Evolutionary conservation across 495 filamentous ascomycete species (phyloP), one percentile per base, ranked within the genome.

Genomic region (Neurospora discreta): DNA sequence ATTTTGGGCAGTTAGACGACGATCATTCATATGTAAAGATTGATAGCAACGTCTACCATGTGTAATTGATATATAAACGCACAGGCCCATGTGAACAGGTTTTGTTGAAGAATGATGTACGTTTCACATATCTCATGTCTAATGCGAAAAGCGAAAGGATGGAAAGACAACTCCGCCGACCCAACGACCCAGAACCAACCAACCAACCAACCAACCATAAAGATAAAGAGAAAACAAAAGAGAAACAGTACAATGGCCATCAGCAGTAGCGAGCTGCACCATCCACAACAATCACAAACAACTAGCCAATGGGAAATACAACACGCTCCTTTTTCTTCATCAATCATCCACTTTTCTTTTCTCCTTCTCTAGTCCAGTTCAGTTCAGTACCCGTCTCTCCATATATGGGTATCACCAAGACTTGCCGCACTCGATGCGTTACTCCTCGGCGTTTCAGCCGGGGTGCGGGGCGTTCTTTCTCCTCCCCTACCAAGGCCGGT

Each of bases 401-500:
- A 88, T 23, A 88, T 79, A 74, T 87, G 85, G 46, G 85, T 87
- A 80, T 88, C 86, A 44, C 86, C 86, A 20, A 88, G 77, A 77
- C 86, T 87, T 68, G 87, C 74, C 39, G 82, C 84, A 77, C 83
- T 86, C 41, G 75, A 75, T 44, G 70, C 75, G 36, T 74, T 77
- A 44, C 73, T 73, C 52, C 26, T 65, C 52, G 52, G 52, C 52
- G 52, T 65, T 3, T 65, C 52, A 65, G 52, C 52, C 52, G 52
- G 52, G 8, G 52, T 26, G 26, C 52, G 36, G 69, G 39, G 71
- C 60, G 7, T 71, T 74, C 39, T 65, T 72, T 20, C 71, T 68
- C 39, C 72, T 73, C 52, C 40, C 70, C n/a, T 46, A 72, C 43
- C 58, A 71, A 4, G 11, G 43, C 18, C 43, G n/a, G 46, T 6